A percentile compares a stretch with the other conserved stretches of the same genome.
These are phyloP conservation scores for Neurospora discreta DNA, from an alignment of 495 filamentous ascomycete genomes.

Conservation along the genomic window DNA sequence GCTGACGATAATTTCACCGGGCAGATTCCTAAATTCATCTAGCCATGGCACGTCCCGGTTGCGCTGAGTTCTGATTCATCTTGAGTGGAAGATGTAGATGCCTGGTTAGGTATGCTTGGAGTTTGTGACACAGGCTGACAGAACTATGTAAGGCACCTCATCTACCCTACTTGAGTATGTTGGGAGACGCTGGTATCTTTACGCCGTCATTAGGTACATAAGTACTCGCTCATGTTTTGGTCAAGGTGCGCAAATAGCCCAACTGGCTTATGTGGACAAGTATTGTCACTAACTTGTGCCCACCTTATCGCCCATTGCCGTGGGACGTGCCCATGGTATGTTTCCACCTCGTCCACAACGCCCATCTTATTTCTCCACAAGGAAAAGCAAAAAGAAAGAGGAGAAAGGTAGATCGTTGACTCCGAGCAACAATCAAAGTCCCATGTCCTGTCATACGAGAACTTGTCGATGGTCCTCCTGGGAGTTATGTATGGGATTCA, in stretches of 20 bases:
- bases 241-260: not conserved
- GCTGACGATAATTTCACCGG: not conserved
- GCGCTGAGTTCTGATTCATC: not conserved
- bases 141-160: not conserved
- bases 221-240: not conserved
- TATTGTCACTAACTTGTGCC: not conserved
- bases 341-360: not conserved
- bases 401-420: not conserved
- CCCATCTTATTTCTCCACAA: not conserved
- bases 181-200: not conserved
- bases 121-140: not conserved
- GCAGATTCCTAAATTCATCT: not conserved
- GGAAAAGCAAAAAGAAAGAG: too few species aligned
- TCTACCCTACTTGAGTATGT: not conserved
- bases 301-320: not conserved
- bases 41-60: not conserved
- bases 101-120: not conserved
- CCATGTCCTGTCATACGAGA: not conserved
- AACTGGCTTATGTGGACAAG: not conserved
- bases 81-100: not conserved
- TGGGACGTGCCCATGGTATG: not conserved
- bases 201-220: not conserved
- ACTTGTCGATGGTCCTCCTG: not conserved
- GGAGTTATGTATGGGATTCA: not conserved
- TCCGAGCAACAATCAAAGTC: not conserved